Evolutionary conservation across 768 basidiomycete species (phyloP).

Genomic region (Trichaptum fuscoviolaceum): DNA sequence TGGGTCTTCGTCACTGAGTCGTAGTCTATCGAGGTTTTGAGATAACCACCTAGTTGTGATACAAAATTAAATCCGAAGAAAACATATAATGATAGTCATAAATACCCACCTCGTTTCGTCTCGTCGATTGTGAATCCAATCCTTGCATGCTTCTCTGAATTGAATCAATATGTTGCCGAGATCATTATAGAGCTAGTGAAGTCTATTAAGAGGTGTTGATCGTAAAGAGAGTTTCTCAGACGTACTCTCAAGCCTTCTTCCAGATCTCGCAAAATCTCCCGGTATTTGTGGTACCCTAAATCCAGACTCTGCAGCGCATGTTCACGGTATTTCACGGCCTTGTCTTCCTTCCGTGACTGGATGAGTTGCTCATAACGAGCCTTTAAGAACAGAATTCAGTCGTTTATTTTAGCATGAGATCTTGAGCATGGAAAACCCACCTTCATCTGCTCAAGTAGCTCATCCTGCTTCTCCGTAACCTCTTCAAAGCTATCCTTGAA

Average conservation of each 20-base stretch:
- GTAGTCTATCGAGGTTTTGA: neutral
- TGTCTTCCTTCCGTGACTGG: conserved; percentile 71
- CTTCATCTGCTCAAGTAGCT: conserved; percentile 62
- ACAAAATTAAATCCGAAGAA: no score
- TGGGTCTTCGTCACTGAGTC: conserved; percentile 1
- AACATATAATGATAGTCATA: neutral
- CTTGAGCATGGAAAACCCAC: conserved; percentile 35
- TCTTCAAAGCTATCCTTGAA: conserved; percentile 51
- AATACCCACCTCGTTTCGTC: conserved; percentile 67
- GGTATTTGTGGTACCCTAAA: conserved; percentile 80
- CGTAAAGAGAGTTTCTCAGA: neutral
- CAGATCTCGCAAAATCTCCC: conserved; percentile 77
- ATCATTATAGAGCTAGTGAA: conserved; percentile 80
- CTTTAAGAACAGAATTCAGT: conserved; percentile 30
- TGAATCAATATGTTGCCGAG: conserved; percentile 64
- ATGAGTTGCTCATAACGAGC: conserved; percentile 68
- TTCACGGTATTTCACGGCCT: conserved; percentile 74
- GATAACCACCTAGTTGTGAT: neutral
- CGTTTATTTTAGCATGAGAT: neutral
- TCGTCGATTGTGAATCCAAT: conserved; percentile 67
- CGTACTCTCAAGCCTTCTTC: conserved; percentile 83
- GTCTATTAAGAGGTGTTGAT: neutral
- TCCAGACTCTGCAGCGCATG: conserved; percentile 78
- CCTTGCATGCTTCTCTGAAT: conserved; percentile 71
- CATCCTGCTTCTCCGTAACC: conserved; percentile 46